These are phyloP conservation scores for Alternaria metachromatica DNA, from an alignment of 2,329 filamentous ascomycete species.

Conservation along the genomic window DNA sequence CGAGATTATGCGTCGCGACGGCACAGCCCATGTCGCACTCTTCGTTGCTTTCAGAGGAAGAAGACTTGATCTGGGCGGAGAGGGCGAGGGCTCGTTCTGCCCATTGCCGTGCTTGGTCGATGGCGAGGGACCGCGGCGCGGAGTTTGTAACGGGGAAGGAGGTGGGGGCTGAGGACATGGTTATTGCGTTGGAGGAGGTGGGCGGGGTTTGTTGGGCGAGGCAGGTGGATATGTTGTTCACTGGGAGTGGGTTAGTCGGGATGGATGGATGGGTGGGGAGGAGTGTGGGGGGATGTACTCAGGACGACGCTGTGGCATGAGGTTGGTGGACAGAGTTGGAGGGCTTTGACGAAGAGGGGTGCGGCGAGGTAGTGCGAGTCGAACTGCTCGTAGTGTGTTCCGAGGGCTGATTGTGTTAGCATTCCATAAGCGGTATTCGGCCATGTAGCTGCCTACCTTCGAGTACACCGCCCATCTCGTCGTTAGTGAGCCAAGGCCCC, in stretches of 20 bases:
- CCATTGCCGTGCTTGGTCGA: slow-evolving; percentile 78
- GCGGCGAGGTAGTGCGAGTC: slow-evolving; percentile 81
- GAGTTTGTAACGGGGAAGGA: slow-evolving; percentile 46
- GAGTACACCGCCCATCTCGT: slow-evolving; percentile 75
- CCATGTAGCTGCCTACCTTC: slow-evolving; percentile 61
- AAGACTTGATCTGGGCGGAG: slow-evolving; percentile 60
- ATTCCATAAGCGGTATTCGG: neutral
- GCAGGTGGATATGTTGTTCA: slow-evolving; percentile 81
- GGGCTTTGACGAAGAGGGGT: slow-evolving; percentile 84
- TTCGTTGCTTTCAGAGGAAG: slow-evolving; percentile 70
- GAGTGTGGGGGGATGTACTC: slow-evolving; percentile 59
- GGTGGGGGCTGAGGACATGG: slow-evolving; percentile 44
- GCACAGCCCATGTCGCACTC: slow-evolving; percentile 87
- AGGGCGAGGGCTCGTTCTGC: slow-evolving; percentile 65
- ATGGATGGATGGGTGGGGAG: neutral
- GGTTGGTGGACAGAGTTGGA: slow-evolving; percentile 68
- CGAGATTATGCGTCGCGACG: slow-evolving; percentile 84
- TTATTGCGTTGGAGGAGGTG: slow-evolving; percentile 28
- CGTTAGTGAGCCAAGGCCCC: slow-evolving; percentile 72
- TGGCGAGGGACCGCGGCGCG: slow-evolving; percentile 65
- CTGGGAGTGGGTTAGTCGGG: slow-evolving; percentile 44
- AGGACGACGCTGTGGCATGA: slow-evolving; percentile 81
- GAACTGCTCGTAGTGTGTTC: slow-evolving; percentile 74
- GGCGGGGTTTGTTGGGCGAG: slow-evolving; percentile 69
- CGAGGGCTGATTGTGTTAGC: slow-evolving; percentile 65